Conservation (phyloP, 208 protist genomes). For the Crithidia thermophila region DNA sequence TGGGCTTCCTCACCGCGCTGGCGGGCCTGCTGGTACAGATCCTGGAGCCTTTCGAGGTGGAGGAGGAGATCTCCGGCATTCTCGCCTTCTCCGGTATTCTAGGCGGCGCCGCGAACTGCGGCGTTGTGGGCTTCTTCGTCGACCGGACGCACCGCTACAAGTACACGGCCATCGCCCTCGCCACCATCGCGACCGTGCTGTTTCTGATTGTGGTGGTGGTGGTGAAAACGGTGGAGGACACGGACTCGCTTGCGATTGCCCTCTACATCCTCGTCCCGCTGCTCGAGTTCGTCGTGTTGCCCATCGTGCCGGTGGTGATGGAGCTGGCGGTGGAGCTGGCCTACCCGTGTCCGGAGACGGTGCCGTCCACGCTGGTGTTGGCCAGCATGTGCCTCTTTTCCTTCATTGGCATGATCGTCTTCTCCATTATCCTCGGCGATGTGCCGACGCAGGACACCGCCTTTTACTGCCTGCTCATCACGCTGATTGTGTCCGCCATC, state of each 20-base stretch:
- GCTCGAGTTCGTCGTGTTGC: conserved; percentile 41
- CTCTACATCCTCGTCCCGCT: conserved; percentile 45
- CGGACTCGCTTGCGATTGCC: conserved; percentile 1
- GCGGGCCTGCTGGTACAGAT: conserved; percentile 47
- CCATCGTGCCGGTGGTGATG: conserved; percentile 51
- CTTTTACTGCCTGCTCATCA: conserved; percentile 39
- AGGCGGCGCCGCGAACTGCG: conserved; percentile 38
- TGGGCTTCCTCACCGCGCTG: conserved; percentile 41
- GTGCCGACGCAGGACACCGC: conserved; percentile 23
- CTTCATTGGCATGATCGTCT: conserved; percentile 46
- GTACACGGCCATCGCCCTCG: conserved; percentile 22
- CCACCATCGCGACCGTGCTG: conserved; percentile 12
- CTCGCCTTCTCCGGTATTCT: conserved; percentile 57
- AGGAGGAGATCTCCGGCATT: conserved; percentile 35
- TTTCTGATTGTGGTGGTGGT: conserved; percentile 20
- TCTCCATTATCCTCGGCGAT: conserved; percentile 47
- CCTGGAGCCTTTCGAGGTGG: conserved; percentile 50
- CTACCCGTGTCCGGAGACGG: conserved; percentile 47
- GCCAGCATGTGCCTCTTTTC: conserved; percentile 43
- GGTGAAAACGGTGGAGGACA: conserved; percentile 8
- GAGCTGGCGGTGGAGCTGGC: conserved; percentile 62
- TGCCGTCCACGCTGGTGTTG: conserved; percentile 40
- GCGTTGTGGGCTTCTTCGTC: conserved; percentile 33
- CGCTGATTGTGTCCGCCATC: conserved; percentile 17
- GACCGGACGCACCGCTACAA: conserved; percentile 47